Conservation (phyloP, 2,329 filamentous ascomycete genomes). For the Fusarium tuaranense region DNA sequence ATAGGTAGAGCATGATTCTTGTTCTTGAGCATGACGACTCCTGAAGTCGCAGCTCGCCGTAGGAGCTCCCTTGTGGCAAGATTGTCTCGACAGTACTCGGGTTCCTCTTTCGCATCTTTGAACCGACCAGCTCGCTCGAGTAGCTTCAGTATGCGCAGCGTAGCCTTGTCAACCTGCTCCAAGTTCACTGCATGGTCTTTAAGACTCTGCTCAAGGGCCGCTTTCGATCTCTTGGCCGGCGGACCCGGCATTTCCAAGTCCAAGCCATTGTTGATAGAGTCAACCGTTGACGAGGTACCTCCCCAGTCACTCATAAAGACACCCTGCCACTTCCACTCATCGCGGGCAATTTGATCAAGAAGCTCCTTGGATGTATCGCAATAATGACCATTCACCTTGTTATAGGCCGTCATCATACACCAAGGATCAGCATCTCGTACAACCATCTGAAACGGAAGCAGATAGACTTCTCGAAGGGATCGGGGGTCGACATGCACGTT, state of each 20-base stretch:
- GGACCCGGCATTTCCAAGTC: neutral
- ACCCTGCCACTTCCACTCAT: neutral
- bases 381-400: slow-evolving; percentile 48
- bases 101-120: neutral
- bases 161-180: neutral
- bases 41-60: neutral
- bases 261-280: neutral
- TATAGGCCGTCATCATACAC: slow-evolving; percentile 71
- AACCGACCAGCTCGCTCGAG: neutral
- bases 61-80: neutral
- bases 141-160: neutral
- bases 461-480: slow-evolving; percentile 71
- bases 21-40: neutral
- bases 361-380: neutral
- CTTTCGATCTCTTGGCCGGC: neutral
- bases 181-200: neutral
- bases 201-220: neutral
- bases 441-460: slow-evolving; percentile 72
- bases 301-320: neutral
- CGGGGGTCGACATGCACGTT: slow-evolving; percentile 61
- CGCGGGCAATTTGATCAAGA: neutral
- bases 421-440: slow-evolving; percentile 65
- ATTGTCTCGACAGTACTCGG: neutral
- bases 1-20: neutral
- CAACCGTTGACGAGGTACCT: neutral